Conservation (phyloP, 495 filamentous ascomycete genomes). For the Neurospora sublineolata region DNA sequence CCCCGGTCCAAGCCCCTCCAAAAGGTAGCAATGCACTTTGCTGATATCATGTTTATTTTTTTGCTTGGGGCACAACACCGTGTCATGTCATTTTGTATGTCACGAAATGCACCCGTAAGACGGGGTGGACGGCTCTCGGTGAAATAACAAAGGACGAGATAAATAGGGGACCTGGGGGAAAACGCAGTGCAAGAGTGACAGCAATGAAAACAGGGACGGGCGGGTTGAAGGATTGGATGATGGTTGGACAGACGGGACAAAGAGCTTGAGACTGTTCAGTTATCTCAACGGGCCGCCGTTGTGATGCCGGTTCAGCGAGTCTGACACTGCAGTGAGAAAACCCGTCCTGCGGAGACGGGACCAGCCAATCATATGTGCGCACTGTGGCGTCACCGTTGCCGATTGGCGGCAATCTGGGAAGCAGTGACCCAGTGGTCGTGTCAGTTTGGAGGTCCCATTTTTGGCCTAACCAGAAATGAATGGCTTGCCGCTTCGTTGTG, state of each 20-base stretch:
- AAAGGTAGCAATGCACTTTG: not conserved
- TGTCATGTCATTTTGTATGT: not conserved
- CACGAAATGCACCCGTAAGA: not conserved
- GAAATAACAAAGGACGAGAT: not conserved
- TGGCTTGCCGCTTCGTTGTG: not conserved
- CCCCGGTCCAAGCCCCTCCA: not conserved
- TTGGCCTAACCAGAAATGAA: not conserved
- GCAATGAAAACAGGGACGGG: not conserved
- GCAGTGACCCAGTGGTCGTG: not conserved
- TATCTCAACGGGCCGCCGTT: not conserved
- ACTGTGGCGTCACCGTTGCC: constrained; percentile 12
- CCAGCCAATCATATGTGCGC: constrained; percentile 2
- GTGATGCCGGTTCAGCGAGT: not conserved
- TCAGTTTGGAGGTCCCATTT: not conserved
- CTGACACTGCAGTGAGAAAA: not conserved
- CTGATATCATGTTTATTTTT: not conserved
- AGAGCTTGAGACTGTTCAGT: not conserved
- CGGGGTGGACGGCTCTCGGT: not conserved
- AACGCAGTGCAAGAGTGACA: not conserved
- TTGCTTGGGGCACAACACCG: not conserved
- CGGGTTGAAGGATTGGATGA: not conserved
- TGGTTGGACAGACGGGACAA: not conserved
- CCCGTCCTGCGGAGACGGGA: not conserved
- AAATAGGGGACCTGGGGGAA: not conserved
- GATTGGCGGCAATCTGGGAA: constrained; percentile 11